These are phyloP conservation scores for Handroanthus guayacan DNA, from an alignment of 257 asterid genomes.

Conservation along the genomic window DNA sequence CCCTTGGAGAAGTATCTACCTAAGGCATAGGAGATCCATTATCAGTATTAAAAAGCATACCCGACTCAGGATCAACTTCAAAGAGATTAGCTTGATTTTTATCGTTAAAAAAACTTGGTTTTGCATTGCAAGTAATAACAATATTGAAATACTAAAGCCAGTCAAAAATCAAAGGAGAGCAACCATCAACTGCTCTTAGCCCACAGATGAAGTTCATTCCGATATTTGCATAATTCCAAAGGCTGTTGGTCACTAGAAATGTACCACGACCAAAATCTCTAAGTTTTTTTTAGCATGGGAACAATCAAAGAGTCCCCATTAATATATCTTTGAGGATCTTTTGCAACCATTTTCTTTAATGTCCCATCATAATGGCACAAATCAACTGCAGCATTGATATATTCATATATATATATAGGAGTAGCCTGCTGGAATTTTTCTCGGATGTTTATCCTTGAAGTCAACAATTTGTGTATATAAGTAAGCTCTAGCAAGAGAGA, in stretches of 20 bases:
- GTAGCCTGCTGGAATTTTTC: slow-evolving; percentile 82
- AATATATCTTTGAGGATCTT: slow-evolving; percentile 93
- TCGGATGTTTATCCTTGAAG: slow-evolving; percentile 89
- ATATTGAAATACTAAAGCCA: slow-evolving; percentile 91
- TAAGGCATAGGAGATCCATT: slow-evolving; percentile 97
- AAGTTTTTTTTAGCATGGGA: slow-evolving; percentile 96
- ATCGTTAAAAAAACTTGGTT: slow-evolving; percentile 95
- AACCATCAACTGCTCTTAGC: slow-evolving; percentile 52
- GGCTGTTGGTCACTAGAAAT: slow-evolving; percentile 97
- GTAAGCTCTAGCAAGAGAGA: slow-evolving; percentile 94
- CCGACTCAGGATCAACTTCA: slow-evolving; percentile 89
- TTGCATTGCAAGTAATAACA: slow-evolving; percentile 96
- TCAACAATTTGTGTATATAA: slow-evolving; percentile 95
- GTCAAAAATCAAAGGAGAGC: slow-evolving; percentile 60
- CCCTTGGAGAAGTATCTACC: slow-evolving; percentile 69
- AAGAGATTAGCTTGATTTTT: slow-evolving; percentile 84
- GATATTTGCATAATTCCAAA: slow-evolving; percentile 94
- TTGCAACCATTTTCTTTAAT: slow-evolving; percentile 92
- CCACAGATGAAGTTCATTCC: slow-evolving; percentile 98
- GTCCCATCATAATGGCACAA: slow-evolving; percentile 99
- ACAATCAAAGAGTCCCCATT: slow-evolving; percentile 76
- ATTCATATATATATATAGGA: slow-evolving; percentile 72
- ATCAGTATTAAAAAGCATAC: slow-evolving; percentile 93
- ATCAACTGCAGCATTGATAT: slow-evolving; percentile 97
- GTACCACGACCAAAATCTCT: slow-evolving; percentile 94